Evolutionary conservation across 75 land plant genomes (phyloP).

Genomic region (Adiantum capillusveneris): DNA sequence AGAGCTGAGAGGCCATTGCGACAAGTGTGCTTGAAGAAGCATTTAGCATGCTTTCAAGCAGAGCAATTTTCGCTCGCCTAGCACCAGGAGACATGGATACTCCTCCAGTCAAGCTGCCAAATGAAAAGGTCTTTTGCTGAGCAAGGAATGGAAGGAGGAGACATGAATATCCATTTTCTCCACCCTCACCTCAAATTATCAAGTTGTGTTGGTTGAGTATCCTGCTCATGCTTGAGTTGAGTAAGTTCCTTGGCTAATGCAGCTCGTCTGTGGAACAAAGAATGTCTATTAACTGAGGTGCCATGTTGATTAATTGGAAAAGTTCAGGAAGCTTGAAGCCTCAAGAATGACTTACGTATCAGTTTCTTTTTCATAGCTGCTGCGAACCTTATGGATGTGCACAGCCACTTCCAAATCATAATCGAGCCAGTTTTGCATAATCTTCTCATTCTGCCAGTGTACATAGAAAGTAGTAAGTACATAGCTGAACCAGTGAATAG

Average conservation of each 20-base stretch:
- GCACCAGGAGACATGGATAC: constrained; percentile 64
- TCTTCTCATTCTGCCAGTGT: constrained; percentile 41
- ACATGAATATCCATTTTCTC: not conserved
- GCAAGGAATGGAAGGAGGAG: not conserved
- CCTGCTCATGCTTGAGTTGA: constrained; percentile 58
- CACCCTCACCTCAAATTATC: no score
- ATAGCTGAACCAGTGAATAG: no score
- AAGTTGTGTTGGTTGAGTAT: constrained; percentile 3
- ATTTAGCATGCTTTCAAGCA: constrained; percentile 78
- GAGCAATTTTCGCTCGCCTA: constrained; percentile 60
- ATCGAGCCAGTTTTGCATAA: constrained; percentile 55
- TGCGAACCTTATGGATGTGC: constrained; percentile 92
- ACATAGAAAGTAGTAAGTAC: not conserved
- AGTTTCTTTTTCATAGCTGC: constrained; percentile 65
- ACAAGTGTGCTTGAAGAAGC: constrained; percentile 65
- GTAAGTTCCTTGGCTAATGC: constrained; percentile 70
- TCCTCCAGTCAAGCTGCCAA: not conserved
- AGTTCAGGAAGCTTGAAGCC: not conserved
- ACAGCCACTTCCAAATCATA: constrained; percentile 85
- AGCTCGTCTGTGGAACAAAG: constrained; percentile 54
- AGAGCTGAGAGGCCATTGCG: constrained; percentile 91
- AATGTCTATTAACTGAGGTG: not conserved
- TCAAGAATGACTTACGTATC: constrained; percentile 56
- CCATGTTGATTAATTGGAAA: not conserved
- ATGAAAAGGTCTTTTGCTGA: not conserved